phyloP scores from a whole-genome alignment of 768 basidiomycete genomes.

The Xerocomus potaroensis region DNA sequence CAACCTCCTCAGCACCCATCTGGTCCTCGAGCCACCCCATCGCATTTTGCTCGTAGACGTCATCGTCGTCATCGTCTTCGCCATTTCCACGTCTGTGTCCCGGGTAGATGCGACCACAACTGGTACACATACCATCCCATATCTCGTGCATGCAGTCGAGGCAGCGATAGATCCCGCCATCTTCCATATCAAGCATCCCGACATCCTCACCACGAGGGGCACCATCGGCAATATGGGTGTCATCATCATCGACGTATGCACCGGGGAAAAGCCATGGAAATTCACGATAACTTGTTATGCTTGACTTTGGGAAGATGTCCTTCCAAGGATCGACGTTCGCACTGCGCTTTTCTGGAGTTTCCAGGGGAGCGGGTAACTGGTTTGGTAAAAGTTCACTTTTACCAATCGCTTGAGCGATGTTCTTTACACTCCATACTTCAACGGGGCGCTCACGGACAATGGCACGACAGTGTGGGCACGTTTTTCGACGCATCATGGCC shows the following conservation, averaged over 20 bases:
- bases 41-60: constrained; percentile 30
- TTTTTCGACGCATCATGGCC: constrained; percentile 35
- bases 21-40: constrained; percentile 36
- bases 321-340: constrained; percentile 57
- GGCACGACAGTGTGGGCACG: constrained; percentile 43
- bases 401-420: constrained; percentile 40
- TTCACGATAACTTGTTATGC: constrained; percentile 1
- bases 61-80: constrained; percentile 25
- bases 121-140: constrained; percentile 60
- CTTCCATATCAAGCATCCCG: constrained; percentile 69
- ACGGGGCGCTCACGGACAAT: constrained; percentile 42
- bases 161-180: constrained; percentile 75
- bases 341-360: constrained; percentile 22
- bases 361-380: constrained; percentile 24
- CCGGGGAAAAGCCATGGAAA: constrained; percentile 26
- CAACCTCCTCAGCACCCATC: constrained; percentile 31
- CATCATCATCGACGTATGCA: constrained; percentile 15
- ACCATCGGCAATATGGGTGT: constrained; percentile 11
- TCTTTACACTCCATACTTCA: constrained; percentile 47
- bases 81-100: constrained; percentile 43
- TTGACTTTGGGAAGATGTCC: constrained; percentile 47
- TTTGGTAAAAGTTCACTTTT: constrained; percentile 47
- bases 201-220: constrained; percentile 35
- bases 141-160: constrained; percentile 77
- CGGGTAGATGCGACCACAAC: constrained; percentile 56